A percentile compares a stretch with the other conserved stretches of the same genome.
phyloP scores from a whole-genome alignment of 768 basidiomycete genomes.

The Rhodosporidiobolus sp. region DNA sequence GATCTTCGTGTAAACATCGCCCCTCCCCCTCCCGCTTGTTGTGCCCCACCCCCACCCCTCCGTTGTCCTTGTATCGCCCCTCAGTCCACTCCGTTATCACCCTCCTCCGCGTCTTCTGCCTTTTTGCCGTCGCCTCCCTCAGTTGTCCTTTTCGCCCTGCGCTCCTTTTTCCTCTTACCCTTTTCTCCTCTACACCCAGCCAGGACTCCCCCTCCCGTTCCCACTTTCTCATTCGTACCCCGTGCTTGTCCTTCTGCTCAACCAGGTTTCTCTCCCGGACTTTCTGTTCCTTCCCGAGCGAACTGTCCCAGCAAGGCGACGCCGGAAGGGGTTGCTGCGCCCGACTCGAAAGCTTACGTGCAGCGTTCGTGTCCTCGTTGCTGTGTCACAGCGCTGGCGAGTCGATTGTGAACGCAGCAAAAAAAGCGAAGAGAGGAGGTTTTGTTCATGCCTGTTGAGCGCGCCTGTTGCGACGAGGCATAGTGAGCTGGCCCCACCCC shows the following conservation, averaged over 20 bases:
- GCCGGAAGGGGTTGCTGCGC: too few relatives aligned
- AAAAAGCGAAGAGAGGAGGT: too few relatives aligned
- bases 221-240: background rate
- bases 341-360: too few relatives aligned
- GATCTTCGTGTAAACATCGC: conserved; percentile 18
- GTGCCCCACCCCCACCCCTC: too few relatives aligned
- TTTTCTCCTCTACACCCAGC: background rate
- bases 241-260: background rate
- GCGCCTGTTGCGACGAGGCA: too few relatives aligned
- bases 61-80: background rate
- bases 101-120: background rate
- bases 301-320: too few relatives aligned
- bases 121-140: background rate
- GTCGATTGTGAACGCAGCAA: too few relatives aligned
- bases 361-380: too few relatives aligned
- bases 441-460: too few relatives aligned
- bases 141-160: background rate
- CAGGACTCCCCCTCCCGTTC: background rate
- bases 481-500: too few relatives aligned
- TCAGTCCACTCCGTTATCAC: background rate
- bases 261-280: background rate
- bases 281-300: too few relatives aligned
- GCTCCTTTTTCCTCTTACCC: background rate
- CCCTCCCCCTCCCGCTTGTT: background rate
- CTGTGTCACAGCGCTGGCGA: too few relatives aligned